A percentile compares a stretch with the other conserved stretches of the same genome.
Evolutionary conservation across 306 rosid genomes (phyloP).

Genomic region (Nissolia schottii): DNA sequence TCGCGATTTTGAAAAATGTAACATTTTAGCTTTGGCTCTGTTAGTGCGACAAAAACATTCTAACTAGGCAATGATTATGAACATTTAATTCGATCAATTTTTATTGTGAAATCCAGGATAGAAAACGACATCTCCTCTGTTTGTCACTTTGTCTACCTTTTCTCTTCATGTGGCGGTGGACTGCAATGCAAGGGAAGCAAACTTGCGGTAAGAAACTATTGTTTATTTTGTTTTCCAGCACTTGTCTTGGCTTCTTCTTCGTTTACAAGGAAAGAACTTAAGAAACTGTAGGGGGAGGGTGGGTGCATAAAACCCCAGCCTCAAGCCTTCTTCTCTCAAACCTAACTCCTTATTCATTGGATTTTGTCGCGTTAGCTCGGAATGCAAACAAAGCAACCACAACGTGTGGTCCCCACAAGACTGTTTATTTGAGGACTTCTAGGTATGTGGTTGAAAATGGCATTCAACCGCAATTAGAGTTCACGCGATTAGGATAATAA

Average conservation of each 20-base stretch:
- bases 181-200: conserved; percentile 46
- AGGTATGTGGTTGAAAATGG: not conserved
- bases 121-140: conserved; percentile 43
- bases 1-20: not conserved
- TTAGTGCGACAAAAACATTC: conserved; percentile 8
- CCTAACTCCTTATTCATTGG: conserved; percentile 44
- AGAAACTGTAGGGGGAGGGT: conserved; percentile 5
- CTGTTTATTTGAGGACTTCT: conserved; percentile 26
- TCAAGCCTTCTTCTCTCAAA: conserved; percentile 27
- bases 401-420: conserved; percentile 35
- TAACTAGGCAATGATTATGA: conserved; percentile 17
- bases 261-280: conserved; percentile 24
- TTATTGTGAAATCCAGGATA: conserved; percentile 6
- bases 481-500: not conserved
- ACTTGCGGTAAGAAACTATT: not conserved
- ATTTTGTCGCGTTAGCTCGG: conserved; percentile 40
- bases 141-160: not conserved
- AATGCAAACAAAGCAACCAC: conserved; percentile 42
- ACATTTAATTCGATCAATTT: conserved; percentile 10
- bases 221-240: not conserved
- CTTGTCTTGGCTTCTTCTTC: conserved; percentile 20
- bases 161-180: conserved; percentile 22
- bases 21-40: not conserved
- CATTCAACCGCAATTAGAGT: not conserved
- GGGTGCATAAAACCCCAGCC: conserved; percentile 28